Percentiles rank a stretch among this genome's conserved stretches.
These are phyloP conservation scores for Neofusicoccum parvum DNA, from an alignment of 2,329 filamentous ascomycete species.

Conservation along the genomic window DNA sequence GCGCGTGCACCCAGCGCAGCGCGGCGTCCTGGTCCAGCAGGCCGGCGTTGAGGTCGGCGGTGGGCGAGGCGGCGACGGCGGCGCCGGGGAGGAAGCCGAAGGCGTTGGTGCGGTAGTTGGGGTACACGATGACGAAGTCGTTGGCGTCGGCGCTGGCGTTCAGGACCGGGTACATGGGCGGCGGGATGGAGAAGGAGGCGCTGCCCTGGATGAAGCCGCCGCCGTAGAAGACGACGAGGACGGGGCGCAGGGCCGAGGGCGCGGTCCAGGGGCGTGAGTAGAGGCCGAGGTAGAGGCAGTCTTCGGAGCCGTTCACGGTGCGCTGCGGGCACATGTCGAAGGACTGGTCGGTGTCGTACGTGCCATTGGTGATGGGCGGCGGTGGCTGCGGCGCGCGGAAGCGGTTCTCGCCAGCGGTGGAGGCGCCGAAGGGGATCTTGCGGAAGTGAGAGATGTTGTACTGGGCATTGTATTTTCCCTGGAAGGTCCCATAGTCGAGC, in stretches of 20 bases:
- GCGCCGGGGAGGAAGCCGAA: slow-evolving; percentile 65
- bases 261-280: slow-evolving; percentile 60
- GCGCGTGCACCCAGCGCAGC: slow-evolving; percentile 62
- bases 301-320: slow-evolving; percentile 58
- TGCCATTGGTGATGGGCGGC: slow-evolving; percentile 49
- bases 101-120: slow-evolving; percentile 61
- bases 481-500: slow-evolving; percentile 48
- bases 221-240: slow-evolving; percentile 63
- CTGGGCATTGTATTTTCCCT: slow-evolving; percentile 52
- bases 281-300: slow-evolving; percentile 63
- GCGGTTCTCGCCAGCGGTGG: slow-evolving; percentile 59
- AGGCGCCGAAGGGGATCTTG: slow-evolving; percentile 63
- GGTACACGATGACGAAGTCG: slow-evolving; percentile 55
- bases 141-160: slow-evolving; percentile 53
- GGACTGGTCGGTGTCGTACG: slow-evolving; percentile 57
- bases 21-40: slow-evolving; percentile 65
- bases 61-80: slow-evolving; percentile 52
- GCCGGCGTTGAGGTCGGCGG: slow-evolving; percentile 64
- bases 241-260: slow-evolving; percentile 50
- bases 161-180: slow-evolving; percentile 59
- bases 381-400: slow-evolving; percentile 65
- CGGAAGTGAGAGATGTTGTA: slow-evolving; percentile 64
- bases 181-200: slow-evolving; percentile 58
- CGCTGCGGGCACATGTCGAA: slow-evolving; percentile 64
- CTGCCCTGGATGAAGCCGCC: slow-evolving; percentile 63